A percentile compares a stretch with the other conserved stretches of the same genome.
Conservation (phyloP, 768 basidiomycete genomes). For the Suillus lakei region DNA sequence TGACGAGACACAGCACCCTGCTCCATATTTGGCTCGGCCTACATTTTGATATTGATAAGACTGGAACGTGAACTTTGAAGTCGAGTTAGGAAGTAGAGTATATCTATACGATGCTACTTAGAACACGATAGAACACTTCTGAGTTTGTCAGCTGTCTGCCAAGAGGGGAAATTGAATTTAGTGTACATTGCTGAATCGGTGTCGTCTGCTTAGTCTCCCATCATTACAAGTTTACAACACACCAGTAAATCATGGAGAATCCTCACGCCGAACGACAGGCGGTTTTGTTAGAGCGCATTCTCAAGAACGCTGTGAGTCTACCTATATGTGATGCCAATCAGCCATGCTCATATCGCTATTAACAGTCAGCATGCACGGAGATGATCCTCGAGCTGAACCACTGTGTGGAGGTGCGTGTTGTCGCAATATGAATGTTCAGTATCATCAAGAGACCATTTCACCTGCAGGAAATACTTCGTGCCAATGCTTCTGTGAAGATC, state of each 20-base stretch:
- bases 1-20: constrained; percentile 14
- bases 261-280: constrained; percentile 94
- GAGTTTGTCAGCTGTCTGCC: not conserved
- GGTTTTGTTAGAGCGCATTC: constrained; percentile 85
- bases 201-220: not conserved
- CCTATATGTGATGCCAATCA: not conserved
- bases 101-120: not conserved
- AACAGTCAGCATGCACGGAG: constrained; percentile 91
- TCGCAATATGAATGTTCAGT: not conserved
- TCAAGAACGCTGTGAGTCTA: constrained; percentile 81
- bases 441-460: not conserved
- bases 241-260: constrained; percentile 74
- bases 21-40: not conserved
- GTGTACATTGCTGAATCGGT: not conserved
- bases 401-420: constrained; percentile 71
- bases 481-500: constrained; percentile 76
- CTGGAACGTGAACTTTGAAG: not conserved
- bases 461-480: constrained; percentile 74
- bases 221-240: constrained; percentile 8
- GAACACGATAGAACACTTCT: not conserved
- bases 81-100: not conserved
- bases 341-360: constrained; percentile 1
- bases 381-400: constrained; percentile 88
- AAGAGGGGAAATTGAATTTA: not conserved
- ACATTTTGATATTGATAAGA: not conserved